Conservation (phyloP, 2,329 filamentous ascomycete species). For the Lasiodiplodia citricola region DNA sequence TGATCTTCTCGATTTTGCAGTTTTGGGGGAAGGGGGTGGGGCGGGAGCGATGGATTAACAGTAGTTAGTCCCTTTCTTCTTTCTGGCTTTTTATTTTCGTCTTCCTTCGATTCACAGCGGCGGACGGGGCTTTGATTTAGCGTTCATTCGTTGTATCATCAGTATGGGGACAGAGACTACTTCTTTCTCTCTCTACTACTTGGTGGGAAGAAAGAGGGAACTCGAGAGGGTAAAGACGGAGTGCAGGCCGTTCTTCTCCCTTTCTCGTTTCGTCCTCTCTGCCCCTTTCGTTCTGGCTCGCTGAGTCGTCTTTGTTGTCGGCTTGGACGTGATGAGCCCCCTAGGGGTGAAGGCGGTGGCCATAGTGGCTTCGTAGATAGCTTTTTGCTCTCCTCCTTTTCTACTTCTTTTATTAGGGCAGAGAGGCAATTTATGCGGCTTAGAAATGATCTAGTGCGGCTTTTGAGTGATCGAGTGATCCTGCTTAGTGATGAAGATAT, state of each 20-base stretch:
- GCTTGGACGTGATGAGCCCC: not conserved
- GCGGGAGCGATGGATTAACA: not conserved
- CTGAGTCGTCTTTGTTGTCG: not conserved
- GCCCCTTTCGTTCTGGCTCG: no score
- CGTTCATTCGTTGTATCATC: constrained; percentile 15
- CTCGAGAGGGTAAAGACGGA: not conserved
- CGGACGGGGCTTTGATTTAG: not conserved
- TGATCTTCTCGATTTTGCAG: not conserved
- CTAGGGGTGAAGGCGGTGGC: not conserved
- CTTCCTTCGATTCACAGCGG: not conserved
- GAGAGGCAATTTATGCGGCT: not conserved
- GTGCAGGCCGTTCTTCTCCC: constrained; percentile 12
- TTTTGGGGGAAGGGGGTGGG: not conserved
- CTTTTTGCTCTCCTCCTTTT: not conserved
- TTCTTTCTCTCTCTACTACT: not conserved
- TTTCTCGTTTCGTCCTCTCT: not conserved
- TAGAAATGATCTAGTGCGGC: not conserved
- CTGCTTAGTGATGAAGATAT: no score
- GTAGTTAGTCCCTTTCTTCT: not conserved
- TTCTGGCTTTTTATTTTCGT: not conserved
- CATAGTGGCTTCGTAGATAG: not conserved
- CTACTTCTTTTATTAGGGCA: not conserved
- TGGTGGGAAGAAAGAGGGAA: not conserved
- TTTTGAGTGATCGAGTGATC: not conserved
- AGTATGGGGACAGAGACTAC: not conserved